Evolutionary conservation across 257 asterid species (phyloP), one percentile per base, ranked within the genome.

Genomic region (Solanum peruvianum): DNA sequence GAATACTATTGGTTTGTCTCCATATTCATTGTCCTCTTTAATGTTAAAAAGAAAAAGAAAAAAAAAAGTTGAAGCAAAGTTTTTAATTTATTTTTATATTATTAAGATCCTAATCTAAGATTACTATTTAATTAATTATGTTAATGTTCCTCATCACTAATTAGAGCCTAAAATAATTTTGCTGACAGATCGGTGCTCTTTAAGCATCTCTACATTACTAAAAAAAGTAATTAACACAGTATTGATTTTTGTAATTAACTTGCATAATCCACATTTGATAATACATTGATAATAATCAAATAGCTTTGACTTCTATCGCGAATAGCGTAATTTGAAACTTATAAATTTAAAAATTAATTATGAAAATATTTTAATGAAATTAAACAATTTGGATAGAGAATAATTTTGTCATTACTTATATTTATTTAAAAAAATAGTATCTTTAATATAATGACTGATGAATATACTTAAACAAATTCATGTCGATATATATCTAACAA

Each of bases 1-100:
- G 37, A 45, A 56, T 15, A 87, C 73, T 64, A 90, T 90, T 90
- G 92, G 92, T 60, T 76, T 88, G 91, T 35, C 39, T 35, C 7
- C 39, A 35, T 35, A 35, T 35, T 35, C 39, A 35, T 35, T 35
- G 39, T 81, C 82, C 70, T 90, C 41, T 86, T 87, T 82, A 84
- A 69, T 49, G 6, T 27, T 77, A 23, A 77, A n/a, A 16, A 44
- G 9, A 2, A 15, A 5, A 27, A 29, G 37, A 2, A 72, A 6
- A 70, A 35, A 21, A 23, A n/a, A 25, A n/a, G 60, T 25, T 11
- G 37, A 44, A 44, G 9, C n/a, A 77, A 15, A 44, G n/a, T 70
- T 31, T 69, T 31, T 2, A 23, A 23, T 69, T 69, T 2, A 13
- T 18, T 35, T 7, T 4, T 18, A 39, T 44, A 15, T 9, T 2